Evolutionary conservation across 2,329 filamentous ascomycete species (phyloP).

Genomic region (Trichoderma asperellum): DNA sequence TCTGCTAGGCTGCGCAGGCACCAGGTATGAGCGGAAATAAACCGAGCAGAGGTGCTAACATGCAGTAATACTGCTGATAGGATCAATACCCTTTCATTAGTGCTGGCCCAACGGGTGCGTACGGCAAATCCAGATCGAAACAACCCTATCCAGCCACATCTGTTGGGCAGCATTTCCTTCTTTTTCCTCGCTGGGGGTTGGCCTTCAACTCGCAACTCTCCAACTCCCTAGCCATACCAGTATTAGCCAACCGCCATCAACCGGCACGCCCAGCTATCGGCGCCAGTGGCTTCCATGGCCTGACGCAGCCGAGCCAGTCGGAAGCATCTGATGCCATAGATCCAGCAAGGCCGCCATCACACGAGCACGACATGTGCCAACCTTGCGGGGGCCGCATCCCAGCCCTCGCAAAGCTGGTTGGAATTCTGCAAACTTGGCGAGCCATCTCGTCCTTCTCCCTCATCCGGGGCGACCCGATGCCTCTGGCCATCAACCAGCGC

Average conservation of each 20-base stretch:
- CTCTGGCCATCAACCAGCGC: neutral
- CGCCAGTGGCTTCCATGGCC: constrained; percentile 1
- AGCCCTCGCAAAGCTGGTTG: constrained; percentile 21
- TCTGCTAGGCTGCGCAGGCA: neutral
- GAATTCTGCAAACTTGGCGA: constrained; percentile 10
- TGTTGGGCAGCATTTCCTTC: neutral
- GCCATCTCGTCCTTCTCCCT: neutral
- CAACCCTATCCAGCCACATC: neutral
- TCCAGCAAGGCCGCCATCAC: constrained; percentile 14
- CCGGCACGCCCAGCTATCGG: constrained; percentile 7
- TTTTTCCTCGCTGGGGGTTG: neutral
- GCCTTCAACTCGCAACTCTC: neutral
- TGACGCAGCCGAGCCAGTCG: constrained; percentile 23
- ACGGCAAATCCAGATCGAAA: constrained; percentile 1
- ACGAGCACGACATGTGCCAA: constrained; percentile 27
- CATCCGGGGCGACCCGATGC: constrained; percentile 14
- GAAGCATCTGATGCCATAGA: constrained; percentile 7
- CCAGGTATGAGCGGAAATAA: neutral
- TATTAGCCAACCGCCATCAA: constrained; percentile 15
- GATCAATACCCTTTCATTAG: neutral
- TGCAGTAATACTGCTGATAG: neutral
- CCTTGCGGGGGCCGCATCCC: constrained; percentile 16
- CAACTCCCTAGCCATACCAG: constrained; percentile 8
- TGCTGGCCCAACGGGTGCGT: neutral
- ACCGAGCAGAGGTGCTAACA: neutral